Percentiles rank a stretch among this genome's conserved stretches.
These are phyloP conservation scores for Cucumis hystrix DNA, from an alignment of 306 rosid species.

Conservation along the genomic window DNA sequence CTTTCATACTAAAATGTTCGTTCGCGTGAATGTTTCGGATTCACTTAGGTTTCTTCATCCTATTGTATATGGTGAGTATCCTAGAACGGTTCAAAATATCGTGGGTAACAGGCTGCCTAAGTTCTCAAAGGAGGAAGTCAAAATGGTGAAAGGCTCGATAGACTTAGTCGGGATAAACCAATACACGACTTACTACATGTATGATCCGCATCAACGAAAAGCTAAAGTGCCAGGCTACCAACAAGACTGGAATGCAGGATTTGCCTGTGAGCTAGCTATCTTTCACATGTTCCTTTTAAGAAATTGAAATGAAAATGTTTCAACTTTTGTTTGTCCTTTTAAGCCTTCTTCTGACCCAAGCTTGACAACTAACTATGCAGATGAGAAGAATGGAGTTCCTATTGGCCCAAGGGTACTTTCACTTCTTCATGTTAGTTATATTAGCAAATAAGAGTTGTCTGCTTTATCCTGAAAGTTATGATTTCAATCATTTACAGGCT, in stretches of 20 bases:
- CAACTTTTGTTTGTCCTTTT: not conserved
- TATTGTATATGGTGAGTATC: conserved; percentile 80
- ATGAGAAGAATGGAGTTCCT: conserved; percentile 62
- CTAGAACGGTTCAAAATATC: conserved; percentile 57
- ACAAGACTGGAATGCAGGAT: conserved; percentile 72
- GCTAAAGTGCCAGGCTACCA: conserved; percentile 61
- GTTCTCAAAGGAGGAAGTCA: conserved; percentile 65
- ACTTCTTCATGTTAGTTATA: not conserved
- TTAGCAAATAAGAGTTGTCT: not conserved
- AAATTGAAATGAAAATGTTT: not conserved
- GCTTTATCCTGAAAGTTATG: not conserved
- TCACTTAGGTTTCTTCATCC: conserved; percentile 79
- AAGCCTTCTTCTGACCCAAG: not conserved
- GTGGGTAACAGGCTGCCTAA: conserved; percentile 79
- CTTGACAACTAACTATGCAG: conserved; percentile 28
- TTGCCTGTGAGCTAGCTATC: conserved; percentile 58
- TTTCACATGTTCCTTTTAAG: not conserved
- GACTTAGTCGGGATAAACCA: conserved; percentile 84
- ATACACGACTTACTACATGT: conserved; percentile 62
- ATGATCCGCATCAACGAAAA: conserved; percentile 36
- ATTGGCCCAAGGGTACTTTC: conserved; percentile 69
- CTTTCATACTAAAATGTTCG: not conserved
- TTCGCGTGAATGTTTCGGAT: not conserved
- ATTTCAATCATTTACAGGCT: conserved; percentile 34
- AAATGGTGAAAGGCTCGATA: conserved; percentile 63